Evolutionary conservation across 176 grass and related monocot species (phyloP), one percentile per base, ranked within the genome.

Genomic region (Zoysia japonica): DNA sequence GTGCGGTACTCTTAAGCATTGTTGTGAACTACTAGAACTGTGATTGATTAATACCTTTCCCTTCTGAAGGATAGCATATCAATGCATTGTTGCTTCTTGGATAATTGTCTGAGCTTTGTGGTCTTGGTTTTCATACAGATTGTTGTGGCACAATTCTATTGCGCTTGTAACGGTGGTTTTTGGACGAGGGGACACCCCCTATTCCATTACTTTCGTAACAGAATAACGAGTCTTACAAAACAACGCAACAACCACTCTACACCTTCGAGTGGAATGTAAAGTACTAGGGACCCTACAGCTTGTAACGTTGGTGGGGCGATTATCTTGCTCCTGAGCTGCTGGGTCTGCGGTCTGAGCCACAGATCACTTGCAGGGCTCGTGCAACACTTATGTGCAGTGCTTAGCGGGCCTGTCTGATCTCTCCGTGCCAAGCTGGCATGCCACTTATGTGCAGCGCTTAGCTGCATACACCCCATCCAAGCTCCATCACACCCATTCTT

Each of bases 381-480:
- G 54, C 28, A 56, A n/a, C 53, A 5, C 53, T 16, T 56, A n/a
- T 5, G 53, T 16, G 53, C 53, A 28, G 16, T 7, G 53, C 56
- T 60, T 2, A 28, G 56, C 16, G n/a, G 54, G 28, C 0, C 36
- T 65, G 60, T 35, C 20, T 36, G 59, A 39, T 62, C 53, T 0
- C 37, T 70, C 56, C n/a, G 11, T 47, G 73, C 72, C 54, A 47
- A 75, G 43, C 74, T 76, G 74, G 59, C 74, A 28, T 28, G 59
- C 14, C 60, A 77, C 44, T 77, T 17, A 63, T 6, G 74, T 38
- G 44, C 44, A 63, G 44, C 3, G 73, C 73, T n/a, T 44, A 61
- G 11, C 53, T 42, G 52, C 71, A 41, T 19, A 43, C 63, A 19
- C 38, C 47, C 38, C 48, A 54, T 38, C 77, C 28, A 41, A 43